Evolutionary conservation across 176 grass and related monocot genomes (phyloP).

Genomic region (Typha latifolia): DNA sequence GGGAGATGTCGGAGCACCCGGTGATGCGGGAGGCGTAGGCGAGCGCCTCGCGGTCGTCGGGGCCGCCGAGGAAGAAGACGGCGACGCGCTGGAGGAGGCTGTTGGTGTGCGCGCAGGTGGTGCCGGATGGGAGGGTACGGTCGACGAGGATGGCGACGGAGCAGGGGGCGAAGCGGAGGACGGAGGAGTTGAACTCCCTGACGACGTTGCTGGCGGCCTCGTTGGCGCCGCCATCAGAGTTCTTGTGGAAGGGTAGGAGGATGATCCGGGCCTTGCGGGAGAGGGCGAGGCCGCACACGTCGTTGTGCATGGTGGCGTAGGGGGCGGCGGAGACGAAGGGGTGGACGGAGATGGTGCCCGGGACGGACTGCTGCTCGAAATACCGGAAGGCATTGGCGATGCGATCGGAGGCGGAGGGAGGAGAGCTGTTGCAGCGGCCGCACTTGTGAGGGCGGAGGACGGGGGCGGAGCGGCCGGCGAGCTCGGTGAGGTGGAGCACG

Average conservation of each 20-base stretch:
- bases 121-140: conserved; percentile 36
- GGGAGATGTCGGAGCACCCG: conserved; percentile 3
- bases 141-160: conserved; percentile 79
- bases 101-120: conserved; percentile 45
- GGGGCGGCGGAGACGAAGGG: conserved; percentile 47
- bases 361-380: conserved; percentile 41
- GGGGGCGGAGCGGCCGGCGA: conserved; percentile 37
- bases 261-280: conserved; percentile 48
- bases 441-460: conserved; percentile 46
- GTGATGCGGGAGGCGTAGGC: conserved; percentile 35
- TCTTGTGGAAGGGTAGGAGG: conserved; percentile 72
- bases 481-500: conserved; percentile 65
- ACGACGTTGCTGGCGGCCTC: conserved; percentile 37
- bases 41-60: conserved; percentile 64
- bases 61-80: conserved; percentile 59
- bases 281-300: conserved; percentile 69
- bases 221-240: conserved; percentile 34
- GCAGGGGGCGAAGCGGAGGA: conserved; percentile 58
- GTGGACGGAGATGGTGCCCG: conserved; percentile 34
- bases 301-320: conserved; percentile 54
- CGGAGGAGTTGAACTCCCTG: conserved; percentile 41
- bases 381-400: conserved; percentile 61
- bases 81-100: conserved; percentile 43
- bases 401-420: conserved; percentile 32
- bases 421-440: not conserved